A percentile compares a stretch with the other conserved stretches of the same genome.
Conservation (phyloP, 2,329 filamentous ascomycete species). For the Alternaria consortialis region DNA sequence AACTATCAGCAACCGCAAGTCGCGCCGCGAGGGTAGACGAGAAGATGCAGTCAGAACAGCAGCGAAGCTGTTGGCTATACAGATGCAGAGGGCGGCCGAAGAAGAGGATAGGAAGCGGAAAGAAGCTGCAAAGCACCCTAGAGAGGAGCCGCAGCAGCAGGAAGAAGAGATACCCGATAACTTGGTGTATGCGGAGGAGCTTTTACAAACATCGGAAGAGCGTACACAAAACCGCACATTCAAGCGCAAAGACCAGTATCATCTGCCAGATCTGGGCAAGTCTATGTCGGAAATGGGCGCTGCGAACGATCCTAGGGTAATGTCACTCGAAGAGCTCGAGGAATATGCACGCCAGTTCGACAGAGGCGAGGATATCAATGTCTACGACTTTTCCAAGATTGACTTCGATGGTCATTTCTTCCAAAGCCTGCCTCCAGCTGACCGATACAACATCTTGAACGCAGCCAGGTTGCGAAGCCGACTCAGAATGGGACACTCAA, state of each 20-base stretch:
- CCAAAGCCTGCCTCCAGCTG: conserved; percentile 83
- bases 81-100: conserved; percentile 90
- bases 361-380: conserved; percentile 83
- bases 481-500: conserved; percentile 93
- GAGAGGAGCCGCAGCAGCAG: conserved; percentile 61
- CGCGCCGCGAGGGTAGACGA: conserved; percentile 82
- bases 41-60: conserved; percentile 95
- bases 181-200: conserved; percentile 90
- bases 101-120: conserved; percentile 78
- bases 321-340: conserved; percentile 93
- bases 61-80: conserved; percentile 87
- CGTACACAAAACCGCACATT: conserved; percentile 78
- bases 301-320: conserved; percentile 91
- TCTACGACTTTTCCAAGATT: conserved; percentile 97
- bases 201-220: conserved; percentile 81
- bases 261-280: conserved; percentile 84
- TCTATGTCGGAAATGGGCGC: conserved; percentile 86
- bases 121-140: conserved; percentile 51
- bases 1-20: conserved; percentile 82
- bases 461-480: conserved; percentile 88
- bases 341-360: conserved; percentile 94
- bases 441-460: conserved; percentile 97
- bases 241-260: conserved; percentile 92
- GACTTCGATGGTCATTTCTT: conserved; percentile 98
- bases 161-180: conserved; percentile 78